Base-by-base conservation (phyloP, 1,284 basidiomycete genomes). In the Papiliotrema laurentii region DNA sequence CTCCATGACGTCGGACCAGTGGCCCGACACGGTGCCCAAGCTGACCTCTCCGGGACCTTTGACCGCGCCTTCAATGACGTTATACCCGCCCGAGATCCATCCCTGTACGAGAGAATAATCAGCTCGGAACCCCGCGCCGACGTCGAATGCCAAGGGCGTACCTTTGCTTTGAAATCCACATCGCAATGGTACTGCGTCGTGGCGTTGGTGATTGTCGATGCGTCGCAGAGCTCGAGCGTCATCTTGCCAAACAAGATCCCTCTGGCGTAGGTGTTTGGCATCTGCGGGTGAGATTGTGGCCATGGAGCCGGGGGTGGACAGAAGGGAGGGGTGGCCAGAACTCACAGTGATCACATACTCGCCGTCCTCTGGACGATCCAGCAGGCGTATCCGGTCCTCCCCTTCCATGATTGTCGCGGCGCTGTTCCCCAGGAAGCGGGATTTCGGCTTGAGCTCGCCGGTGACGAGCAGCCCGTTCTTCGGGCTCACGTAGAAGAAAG, bases 221-320 rank as follows among this genome's bases (percentile, higher is more conserved):
- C 81, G 74, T 98, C 94, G 9, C 94, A 94, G 14, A 99, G 79
- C 76, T 99, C 94, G 43, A 97, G 79, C 18, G 97, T 85, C 92
- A 99, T 97, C 79, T 92, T 94, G 16, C 94, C 96, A 69, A 97
- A 97, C 38, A 97, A 75, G 62, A 98, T 98, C 1, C 96, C 94
- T 38, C 94, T 83, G 19, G 93, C 93, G 69, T 96, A 97, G 57
- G 94, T 94, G 76, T 94, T 96, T 28, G 92, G 92, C 91, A 96
- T 94, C 53, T 69, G 27, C 19, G 25, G 16, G 22, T 5, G 48
- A 28, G 27, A 31, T 27, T 33, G 6, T 26, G 37, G 45, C 36
- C 30, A n/a, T 33, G 19, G 4, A 28, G 30, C 10, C 10, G 24
- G 2, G 24, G 4, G 3, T 31, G 7, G 35, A 34, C 36, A 16